A percentile compares a stretch with the other conserved stretches of the same genome.
Conservation (phyloP, 768 basidiomycete genomes). For the Udeniomyces megalosporus region DNA sequence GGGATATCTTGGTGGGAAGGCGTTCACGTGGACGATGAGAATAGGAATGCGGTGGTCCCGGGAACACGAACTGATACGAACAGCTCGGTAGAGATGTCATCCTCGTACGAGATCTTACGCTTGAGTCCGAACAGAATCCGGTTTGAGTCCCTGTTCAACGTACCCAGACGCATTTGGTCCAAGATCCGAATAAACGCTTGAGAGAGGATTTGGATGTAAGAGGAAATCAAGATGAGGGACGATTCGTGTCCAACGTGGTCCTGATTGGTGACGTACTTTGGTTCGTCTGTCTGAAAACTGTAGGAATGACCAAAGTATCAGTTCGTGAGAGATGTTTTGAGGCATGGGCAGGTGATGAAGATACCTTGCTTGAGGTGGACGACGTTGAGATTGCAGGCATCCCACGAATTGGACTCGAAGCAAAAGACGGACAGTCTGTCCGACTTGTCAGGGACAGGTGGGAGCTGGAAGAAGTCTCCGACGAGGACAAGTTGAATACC, state of each 20-base stretch:
- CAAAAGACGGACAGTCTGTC: background rate
- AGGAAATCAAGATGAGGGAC: background rate
- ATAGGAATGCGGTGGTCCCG: background rate
- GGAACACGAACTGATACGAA: background rate
- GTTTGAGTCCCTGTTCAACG: background rate
- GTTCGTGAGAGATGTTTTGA: too few relatives aligned
- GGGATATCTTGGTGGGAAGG: background rate
- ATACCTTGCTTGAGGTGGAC: too few relatives aligned
- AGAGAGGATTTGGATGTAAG: too few relatives aligned
- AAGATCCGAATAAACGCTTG: background rate
- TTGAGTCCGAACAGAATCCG: slow-evolving; percentile 3
- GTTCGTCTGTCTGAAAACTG: slow-evolving; percentile 3
- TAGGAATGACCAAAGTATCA: too few relatives aligned
- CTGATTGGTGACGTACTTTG: background rate
- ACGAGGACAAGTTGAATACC: slow-evolving; percentile 10
- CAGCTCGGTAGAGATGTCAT: slow-evolving; percentile 8
- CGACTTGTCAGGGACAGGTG: background rate
- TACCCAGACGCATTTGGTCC: background rate
- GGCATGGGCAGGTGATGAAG: too few relatives aligned
- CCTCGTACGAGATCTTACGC: background rate
- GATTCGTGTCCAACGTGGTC: background rate
- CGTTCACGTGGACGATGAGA: background rate
- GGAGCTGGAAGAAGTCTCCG: slow-evolving; percentile 13
- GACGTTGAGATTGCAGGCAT: background rate
- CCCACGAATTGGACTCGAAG: background rate